Evolutionary conservation across 2,329 filamentous ascomycete genomes (phyloP), one percentile per base, ranked within the genome.

Genomic region (Xylaria sp.): DNA sequence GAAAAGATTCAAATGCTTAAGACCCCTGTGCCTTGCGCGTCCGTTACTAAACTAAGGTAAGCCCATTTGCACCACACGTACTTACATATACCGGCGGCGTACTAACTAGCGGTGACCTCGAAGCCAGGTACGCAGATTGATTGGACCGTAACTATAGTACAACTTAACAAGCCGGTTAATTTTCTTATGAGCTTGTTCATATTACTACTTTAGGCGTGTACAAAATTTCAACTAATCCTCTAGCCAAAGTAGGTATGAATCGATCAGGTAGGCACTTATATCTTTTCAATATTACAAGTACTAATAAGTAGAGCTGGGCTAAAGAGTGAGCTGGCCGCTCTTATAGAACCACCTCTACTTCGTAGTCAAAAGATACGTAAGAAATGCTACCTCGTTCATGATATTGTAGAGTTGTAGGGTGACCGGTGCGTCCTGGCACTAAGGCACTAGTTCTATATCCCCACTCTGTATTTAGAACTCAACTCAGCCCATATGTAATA

Each of bases 101-200:
- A 61, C 34, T 59, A 55, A 69, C 64, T 67, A 67, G 67, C 67
- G 67, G 67, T 67, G 67, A 67, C 67, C 36, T 48, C 46, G 53
- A 20, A 58, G 43, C 28, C 36, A 39, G 36, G 36, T 66, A 43
- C 25, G 20, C 45, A 28, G 43, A 34, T 32, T 64, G 48, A 69
- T 65, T 68, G 58, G 66, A 25, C 39, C 41, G 25, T 39, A 62
- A 41, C 50, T 20, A 52, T 32, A 12, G 15, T 39, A 18, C 12
- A 55, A 60, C 50, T 50, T 48, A 36, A 7, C 28, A 60, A 41
- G 30, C 50, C 23, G 58, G 52, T 50, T 46, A 45, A 36, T 57
- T 32, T 52, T 28, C 59, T 58, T 58, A 18, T 20, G 41, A 39
- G 8, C 20, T 32, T 62, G 30, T n/a, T n/a, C 34, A 28, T n/a